phyloP scores from a whole-genome alignment of 768 basidiomycete species.

The Leccinum rimulosum region DNA sequence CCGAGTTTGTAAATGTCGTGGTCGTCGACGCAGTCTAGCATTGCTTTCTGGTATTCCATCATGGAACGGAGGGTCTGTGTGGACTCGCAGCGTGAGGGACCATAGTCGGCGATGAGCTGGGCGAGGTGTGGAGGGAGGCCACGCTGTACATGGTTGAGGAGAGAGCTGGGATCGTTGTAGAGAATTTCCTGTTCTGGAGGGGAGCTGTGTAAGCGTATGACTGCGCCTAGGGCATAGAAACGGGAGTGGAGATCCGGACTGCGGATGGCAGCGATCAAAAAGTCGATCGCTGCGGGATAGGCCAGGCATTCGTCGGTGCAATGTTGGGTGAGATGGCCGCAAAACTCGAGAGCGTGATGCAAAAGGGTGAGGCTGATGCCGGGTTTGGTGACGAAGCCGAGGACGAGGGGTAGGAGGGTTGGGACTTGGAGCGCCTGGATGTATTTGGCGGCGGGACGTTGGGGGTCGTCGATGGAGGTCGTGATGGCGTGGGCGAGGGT shows the following conservation, averaged over 20 bases:
- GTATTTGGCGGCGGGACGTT: slow-evolving; percentile 35
- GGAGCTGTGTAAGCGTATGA: slow-evolving; percentile 48
- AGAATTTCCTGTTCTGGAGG: slow-evolving; percentile 45
- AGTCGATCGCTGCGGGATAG: slow-evolving; percentile 42
- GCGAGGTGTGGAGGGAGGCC: slow-evolving; percentile 46
- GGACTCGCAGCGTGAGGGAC: slow-evolving; percentile 45
- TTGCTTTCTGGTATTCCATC: slow-evolving; percentile 48
- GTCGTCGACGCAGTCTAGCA: slow-evolving; percentile 48
- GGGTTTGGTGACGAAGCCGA: slow-evolving; percentile 45
- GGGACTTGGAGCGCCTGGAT: slow-evolving; percentile 43
- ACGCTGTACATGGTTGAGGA: slow-evolving; percentile 42
- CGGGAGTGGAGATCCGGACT: slow-evolving; percentile 54
- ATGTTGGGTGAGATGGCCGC: slow-evolving; percentile 43
- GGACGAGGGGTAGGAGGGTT: slow-evolving; percentile 41
- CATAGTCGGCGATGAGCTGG: slow-evolving; percentile 49
- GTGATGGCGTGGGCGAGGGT: slow-evolving; percentile 52
- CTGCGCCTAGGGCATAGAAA: slow-evolving; percentile 48
- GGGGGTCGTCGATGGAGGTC: slow-evolving; percentile 42
- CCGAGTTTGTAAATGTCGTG: slow-evolving; percentile 53
- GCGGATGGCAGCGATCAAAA: slow-evolving; percentile 55
- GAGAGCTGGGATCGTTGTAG: slow-evolving; percentile 45
- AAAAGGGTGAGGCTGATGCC: slow-evolving; percentile 41
- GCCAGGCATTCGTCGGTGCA: slow-evolving; percentile 44
- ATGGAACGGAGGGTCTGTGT: slow-evolving; percentile 40
- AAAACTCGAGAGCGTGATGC: slow-evolving; percentile 50